Percentiles rank a stretch among this genome's conserved stretches.
These are phyloP conservation scores for Nicotiana noctiflora DNA, from an alignment of 257 asterid species.

Conservation along the genomic window DNA sequence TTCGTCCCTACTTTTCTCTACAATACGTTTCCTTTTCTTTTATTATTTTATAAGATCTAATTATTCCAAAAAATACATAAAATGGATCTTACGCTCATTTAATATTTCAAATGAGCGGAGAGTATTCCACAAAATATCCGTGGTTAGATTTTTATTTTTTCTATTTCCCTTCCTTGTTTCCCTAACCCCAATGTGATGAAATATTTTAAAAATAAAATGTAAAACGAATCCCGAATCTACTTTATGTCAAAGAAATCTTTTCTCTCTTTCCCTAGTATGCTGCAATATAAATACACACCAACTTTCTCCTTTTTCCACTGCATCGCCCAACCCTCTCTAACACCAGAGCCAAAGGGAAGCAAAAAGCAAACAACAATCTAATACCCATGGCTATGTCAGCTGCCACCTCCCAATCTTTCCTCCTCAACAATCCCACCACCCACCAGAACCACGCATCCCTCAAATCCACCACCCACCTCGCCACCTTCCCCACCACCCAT, in stretches of 20 bases:
- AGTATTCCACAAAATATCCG: too few species aligned
- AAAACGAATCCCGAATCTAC: background rate
- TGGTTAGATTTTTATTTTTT: too few species aligned
- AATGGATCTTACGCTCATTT: too few species aligned
- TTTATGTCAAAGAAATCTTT: background rate
- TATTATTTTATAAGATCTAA: too few species aligned
- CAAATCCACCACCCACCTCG: conserved; percentile 28
- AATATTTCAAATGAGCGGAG: background rate
- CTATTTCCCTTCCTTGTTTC: background rate
- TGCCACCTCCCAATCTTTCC: conserved; percentile 24
- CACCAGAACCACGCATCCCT: conserved; percentile 16
- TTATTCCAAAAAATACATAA: too few species aligned
- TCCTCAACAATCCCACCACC: conserved; percentile 18
- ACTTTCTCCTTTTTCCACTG: background rate
- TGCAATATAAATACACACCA: background rate
- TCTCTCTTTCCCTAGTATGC: background rate
- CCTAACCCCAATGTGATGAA: background rate
- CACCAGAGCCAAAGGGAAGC: background rate
- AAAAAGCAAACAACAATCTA: background rate
- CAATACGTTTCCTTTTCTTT: too few species aligned
- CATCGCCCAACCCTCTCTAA: background rate
- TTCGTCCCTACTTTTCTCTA: too few species aligned
- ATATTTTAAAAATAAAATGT: background rate
- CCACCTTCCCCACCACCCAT: conserved; percentile 38
- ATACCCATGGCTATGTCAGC: conserved; percentile 33